Evolutionary conservation across 768 basidiomycete genomes (phyloP).

Genomic region (Tremella mesenterica): DNA sequence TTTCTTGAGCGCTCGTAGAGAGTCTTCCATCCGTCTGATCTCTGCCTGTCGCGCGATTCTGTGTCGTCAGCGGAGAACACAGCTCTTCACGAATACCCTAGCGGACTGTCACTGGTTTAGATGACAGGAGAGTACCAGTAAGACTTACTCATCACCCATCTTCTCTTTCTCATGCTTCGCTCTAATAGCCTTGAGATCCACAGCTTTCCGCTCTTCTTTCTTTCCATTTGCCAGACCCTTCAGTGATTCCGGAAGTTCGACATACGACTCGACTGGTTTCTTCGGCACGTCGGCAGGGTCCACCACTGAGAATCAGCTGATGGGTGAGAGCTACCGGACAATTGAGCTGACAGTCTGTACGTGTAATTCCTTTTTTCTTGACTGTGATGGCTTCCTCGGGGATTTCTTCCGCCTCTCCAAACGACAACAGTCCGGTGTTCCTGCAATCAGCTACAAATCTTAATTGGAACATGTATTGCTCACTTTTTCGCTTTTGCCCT

Average conservation of each 20-base stretch:
- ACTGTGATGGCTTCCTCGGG: conserved; percentile 53
- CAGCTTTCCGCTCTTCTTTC: conserved; percentile 29
- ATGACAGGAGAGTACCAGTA: too few relatives aligned
- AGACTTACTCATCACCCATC: conserved; percentile 54
- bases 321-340: background rate
- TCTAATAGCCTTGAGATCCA: conserved; percentile 46
- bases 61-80: background rate
- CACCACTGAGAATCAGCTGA: conserved; percentile 36
- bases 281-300: conserved; percentile 40
- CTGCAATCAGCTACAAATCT: conserved; percentile 46
- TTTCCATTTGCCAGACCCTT: conserved; percentile 27
- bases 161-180: conserved; percentile 67
- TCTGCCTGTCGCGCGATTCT: conserved; percentile 53
- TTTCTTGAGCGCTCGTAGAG: conserved; percentile 68
- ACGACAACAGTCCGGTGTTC: conserved; percentile 81
- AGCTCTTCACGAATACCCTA: background rate
- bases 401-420: conserved; percentile 60
- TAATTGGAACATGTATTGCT: conserved; percentile 26
- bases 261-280: conserved; percentile 12
- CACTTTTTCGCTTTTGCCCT: conserved; percentile 84
- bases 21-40: conserved; percentile 61
- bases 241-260: conserved; percentile 16
- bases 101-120: conserved; percentile 4
- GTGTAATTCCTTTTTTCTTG: conserved; percentile 71
- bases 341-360: conserved; percentile 64